Base-by-base conservation (phyloP, 202 grass and related monocot genomes). In the Sporobolus alterniflorus region DNA sequence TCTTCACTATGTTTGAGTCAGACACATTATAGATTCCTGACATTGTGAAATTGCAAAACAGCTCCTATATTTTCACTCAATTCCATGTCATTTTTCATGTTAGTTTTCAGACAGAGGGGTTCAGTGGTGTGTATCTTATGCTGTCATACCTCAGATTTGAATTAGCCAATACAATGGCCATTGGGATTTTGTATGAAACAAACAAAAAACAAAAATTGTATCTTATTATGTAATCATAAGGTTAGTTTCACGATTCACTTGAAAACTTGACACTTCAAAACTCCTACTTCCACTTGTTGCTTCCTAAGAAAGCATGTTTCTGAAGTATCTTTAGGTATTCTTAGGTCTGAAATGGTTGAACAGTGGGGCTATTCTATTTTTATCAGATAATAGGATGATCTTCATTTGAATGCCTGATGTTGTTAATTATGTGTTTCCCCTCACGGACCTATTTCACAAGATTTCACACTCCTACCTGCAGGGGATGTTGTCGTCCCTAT, bases 401-500 rank as follows among this genome's bases (percentile, higher is more conserved):
- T 41, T 13, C 25, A 3, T 51, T 33, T 36, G 2, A 65, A 29
- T 64, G 33, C 3, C 0, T 48, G 36, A 52, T 69, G n/a, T 8
- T 24, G 7, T 32, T 39, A 9, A 4, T 26, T 32, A 12, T 31
- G 13, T 5, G 25, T 28, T 22, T n/a, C 72, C 26, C 4, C 11
- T 1, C 11, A 15, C 20, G 5, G 11, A 17, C 42, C 44, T 76
- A 61, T 18, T 28, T 78, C 11, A 54, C 29, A 6, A 18, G 40
- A 22, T 39, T 57, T 67, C n/a, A 1, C 60, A 78, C 42, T 73
- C 29, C 42, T 76, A 14, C 34, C 18, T 54, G 28, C 62, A 80
- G 84, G 48, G 18, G 96, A 99, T 85, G 93, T 99, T 21, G 93
- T 99, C 40, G 96, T 99, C 26, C 96, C 94, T 89, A 99, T 96